These are phyloP conservation scores for Nakazawaea ishiwadae DNA, from an alignment of 805 yeast species.

Conservation along the genomic window DNA sequence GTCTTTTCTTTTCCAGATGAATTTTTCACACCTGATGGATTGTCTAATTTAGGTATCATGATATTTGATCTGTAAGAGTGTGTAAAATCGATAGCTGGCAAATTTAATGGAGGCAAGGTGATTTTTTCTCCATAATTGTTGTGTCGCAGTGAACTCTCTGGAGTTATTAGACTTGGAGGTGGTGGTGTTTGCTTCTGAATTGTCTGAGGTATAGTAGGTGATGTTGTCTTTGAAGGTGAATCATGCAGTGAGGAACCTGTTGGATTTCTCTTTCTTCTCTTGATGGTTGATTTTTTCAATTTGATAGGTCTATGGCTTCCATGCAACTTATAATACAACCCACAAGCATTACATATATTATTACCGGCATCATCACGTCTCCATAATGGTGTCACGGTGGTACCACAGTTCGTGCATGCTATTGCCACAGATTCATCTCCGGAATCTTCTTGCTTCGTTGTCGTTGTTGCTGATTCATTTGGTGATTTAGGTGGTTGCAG, in stretches of 20 bases:
- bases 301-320: slow-evolving; percentile 74
- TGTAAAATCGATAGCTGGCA: slow-evolving; percentile 10
- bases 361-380: slow-evolving; percentile 77
- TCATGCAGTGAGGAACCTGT: no score
- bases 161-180: neutral
- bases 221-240: neutral
- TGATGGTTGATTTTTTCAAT: slow-evolving; percentile 68
- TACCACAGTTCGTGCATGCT: slow-evolving; percentile 79
- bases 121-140: neutral
- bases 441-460: slow-evolving; percentile 5
- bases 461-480: no score
- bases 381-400: slow-evolving; percentile 87
- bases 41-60: neutral
- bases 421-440: slow-evolving; percentile 48
- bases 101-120: slow-evolving; percentile 9
- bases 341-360: slow-evolving; percentile 88
- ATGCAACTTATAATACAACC: slow-evolving; percentile 69
- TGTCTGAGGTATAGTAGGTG: neutral
- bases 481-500: no score
- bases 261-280: slow-evolving; percentile 65
- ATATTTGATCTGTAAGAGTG: slow-evolving; percentile 2
- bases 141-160: no score
- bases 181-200: neutral
- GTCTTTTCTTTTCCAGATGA: no score
- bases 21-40: no score